phyloP scores from a whole-genome alignment of 2,329 filamentous ascomycete genomes.

The Colletotrichum acutatum region DNA sequence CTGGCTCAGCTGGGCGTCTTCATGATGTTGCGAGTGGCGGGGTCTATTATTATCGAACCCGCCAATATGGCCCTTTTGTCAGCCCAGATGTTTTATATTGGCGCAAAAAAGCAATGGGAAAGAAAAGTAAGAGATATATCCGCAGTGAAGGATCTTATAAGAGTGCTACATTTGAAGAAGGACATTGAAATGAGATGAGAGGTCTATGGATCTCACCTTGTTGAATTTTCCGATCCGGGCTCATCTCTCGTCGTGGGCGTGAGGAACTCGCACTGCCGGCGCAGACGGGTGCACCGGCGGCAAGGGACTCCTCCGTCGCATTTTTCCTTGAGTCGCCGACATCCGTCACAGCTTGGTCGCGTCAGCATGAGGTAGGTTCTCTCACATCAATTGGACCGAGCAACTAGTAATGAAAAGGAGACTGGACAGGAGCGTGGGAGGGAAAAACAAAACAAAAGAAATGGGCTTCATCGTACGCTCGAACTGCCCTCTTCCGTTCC shows the following conservation, averaged over 20 bases:
- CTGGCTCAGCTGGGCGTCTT: constrained; percentile 35
- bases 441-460: too few species aligned
- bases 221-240: constrained; percentile 32
- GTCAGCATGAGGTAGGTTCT: constrained; percentile 28
- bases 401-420: not conserved
- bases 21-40: constrained; percentile 26
- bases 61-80: constrained; percentile 10
- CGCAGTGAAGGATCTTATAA: not conserved
- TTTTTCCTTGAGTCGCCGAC: constrained; percentile 66
- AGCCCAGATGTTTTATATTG: constrained; percentile 24
- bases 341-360: constrained; percentile 61
- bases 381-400: not conserved
- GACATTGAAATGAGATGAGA: not conserved
- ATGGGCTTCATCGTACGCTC: constrained; percentile 38
- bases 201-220: constrained; percentile 12
- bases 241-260: constrained; percentile 45
- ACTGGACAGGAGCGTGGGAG: too few species aligned
- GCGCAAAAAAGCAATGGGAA: constrained; percentile 5
- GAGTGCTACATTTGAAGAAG: not conserved
- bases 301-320: constrained; percentile 67
- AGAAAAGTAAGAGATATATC: not conserved
- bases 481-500: constrained; percentile 42
- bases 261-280: constrained; percentile 61
- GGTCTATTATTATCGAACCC: constrained; percentile 2
- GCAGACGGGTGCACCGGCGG: constrained; percentile 61